Percentiles rank a stretch among this genome's conserved stretches.
Conservation (phyloP, 1,139 yeast genomes). For the Blastobotrys malaysiensis region DNA sequence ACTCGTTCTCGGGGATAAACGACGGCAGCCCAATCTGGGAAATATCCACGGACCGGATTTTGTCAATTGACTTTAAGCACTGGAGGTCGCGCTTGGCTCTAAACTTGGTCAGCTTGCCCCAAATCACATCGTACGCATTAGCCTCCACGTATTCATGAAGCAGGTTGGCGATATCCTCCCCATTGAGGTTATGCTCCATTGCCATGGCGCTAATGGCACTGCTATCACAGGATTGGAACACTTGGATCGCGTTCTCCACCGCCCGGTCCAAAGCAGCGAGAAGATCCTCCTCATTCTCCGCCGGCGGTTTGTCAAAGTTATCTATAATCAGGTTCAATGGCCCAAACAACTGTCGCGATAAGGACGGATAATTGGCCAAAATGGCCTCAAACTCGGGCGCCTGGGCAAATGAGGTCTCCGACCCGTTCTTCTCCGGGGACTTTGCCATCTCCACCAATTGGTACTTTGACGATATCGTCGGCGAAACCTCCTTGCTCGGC, state of each 20-base stretch:
- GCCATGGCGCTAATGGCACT: conserved; percentile 29
- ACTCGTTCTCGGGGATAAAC: conserved; percentile 32
- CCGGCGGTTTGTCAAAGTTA: conserved; percentile 32
- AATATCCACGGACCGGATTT: conserved; percentile 53
- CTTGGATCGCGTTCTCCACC: conserved; percentile 38
- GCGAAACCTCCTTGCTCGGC: conserved; percentile 21
- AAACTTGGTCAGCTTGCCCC: conserved; percentile 26
- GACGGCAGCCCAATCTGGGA: conserved; percentile 66
- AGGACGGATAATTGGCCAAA: conserved; percentile 27
- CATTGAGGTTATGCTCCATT: conserved; percentile 36
- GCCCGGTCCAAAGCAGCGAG: conserved; percentile 33
- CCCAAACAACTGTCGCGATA: conserved; percentile 28
- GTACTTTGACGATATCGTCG: conserved; percentile 18
- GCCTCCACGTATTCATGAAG: conserved; percentile 66
- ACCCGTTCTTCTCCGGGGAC: not conserved
- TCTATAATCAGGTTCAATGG: conserved; percentile 34
- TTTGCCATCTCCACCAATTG: conserved; percentile 10
- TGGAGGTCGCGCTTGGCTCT: conserved; percentile 34
- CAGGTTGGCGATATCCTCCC: conserved; percentile 48
- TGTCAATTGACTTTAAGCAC: conserved; percentile 37
- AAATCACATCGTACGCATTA: conserved; percentile 49
- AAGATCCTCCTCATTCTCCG: conserved; percentile 33
- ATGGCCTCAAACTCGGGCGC: conserved; percentile 21
- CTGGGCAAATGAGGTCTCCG: conserved; percentile 2
- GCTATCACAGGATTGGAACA: conserved; percentile 37